Evolutionary conservation across 1,139 yeast genomes (phyloP), one percentile per base, ranked within the genome.

Genomic region (Trichomonascaceae sp.): DNA sequence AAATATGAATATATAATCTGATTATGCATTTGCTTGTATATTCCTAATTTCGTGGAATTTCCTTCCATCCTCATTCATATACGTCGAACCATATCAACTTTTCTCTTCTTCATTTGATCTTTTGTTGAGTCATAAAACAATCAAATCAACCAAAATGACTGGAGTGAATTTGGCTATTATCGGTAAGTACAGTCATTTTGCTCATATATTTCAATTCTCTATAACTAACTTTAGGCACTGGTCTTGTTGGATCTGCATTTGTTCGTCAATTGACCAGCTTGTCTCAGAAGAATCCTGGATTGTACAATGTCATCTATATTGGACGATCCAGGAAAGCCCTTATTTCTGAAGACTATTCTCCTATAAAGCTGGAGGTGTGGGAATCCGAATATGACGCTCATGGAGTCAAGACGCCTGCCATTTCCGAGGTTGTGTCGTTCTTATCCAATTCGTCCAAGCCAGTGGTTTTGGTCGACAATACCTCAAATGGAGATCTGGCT

Each of bases 161-260:
- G 61, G 58, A 55, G 88, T 87, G 50, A 85, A 87, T 68, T 75
- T 88, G 58, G 96, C 95, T 53, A 81, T 88, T 61, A 84, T 88
- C 61, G 96, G 96, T 62, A 65, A 54, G 73, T 68, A 10, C 12
- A 22, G 17, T 32, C 12, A 17, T 9, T 2, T 39, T 3, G 6
- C 19, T 36, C 32, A 7, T 13, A 36, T n/a, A 36, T 36, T 13
- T 6, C 17, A 36, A 13, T 36, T 36, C 17, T 9, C 12, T 48
- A 32, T 15, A 15, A 41, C 24, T 13, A 7, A 43, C 48, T 20
- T 10, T 47, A 72, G 90, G 90, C 56, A 84, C 96, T 51, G 98
- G 98, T 63, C 93, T 90, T 53, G 98, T 93, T 58, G 99, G 99
- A 56, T 80, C 95, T 41, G 90, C 96, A 53, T 89, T 89, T 73